phyloP scores from a whole-genome alignment of 129 eudicot species.

The Tanacetum coccineum region DNA sequence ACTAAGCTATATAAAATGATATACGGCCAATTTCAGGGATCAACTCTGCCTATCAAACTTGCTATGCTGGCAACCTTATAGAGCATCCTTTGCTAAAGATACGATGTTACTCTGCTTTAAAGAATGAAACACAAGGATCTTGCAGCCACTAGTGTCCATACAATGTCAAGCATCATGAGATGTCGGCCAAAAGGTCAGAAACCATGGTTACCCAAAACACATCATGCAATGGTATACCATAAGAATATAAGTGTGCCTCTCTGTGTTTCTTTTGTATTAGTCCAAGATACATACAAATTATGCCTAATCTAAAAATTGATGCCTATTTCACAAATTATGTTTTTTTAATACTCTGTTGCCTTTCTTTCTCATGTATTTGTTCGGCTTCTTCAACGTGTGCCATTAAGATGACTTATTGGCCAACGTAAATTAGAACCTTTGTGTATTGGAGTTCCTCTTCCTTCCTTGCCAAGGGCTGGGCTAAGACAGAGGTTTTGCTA shows the following conservation, averaged over 20 bases:
- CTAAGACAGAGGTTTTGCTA: no score
- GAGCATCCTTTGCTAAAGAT: conserved; percentile 5
- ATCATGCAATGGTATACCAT: conserved; percentile 5
- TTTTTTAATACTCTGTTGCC: neutral
- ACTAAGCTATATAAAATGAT: conserved; percentile 7
- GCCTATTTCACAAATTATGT: neutral
- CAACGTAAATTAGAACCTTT: no score
- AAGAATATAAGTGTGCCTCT: neutral
- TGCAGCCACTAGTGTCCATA: conserved; percentile 4
- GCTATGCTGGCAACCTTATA: conserved; percentile 3
- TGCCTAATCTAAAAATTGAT: neutral
- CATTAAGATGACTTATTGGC: neutral
- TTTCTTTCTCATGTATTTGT: neutral
- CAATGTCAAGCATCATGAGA: conserved; percentile 13
- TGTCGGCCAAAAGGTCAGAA: neutral
- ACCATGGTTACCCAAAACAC: neutral
- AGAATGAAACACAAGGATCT: neutral
- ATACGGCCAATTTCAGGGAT: conserved; percentile 8
- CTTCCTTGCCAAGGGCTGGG: no score
- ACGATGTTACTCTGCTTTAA: neutral
- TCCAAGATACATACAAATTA: neutral
- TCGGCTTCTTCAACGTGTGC: neutral
- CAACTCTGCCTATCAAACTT: conserved; percentile 1
- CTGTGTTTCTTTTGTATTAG: neutral
- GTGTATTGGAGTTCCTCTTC: no score